These are phyloP conservation scores for Terana coerulea DNA, from an alignment of 768 basidiomycete genomes.

Conservation along the genomic window DNA sequence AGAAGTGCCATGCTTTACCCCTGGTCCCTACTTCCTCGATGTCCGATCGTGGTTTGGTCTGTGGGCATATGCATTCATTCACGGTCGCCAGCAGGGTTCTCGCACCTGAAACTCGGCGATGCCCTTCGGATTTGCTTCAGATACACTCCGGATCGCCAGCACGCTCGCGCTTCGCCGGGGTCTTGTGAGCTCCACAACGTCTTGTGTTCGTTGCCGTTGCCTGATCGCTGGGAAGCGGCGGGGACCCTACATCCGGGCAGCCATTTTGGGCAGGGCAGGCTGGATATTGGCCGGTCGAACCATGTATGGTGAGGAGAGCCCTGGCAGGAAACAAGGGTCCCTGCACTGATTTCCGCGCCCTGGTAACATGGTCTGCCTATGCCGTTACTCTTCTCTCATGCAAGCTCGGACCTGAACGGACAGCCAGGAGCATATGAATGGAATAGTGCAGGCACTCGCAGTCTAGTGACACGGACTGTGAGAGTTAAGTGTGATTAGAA, in stretches of 20 bases:
- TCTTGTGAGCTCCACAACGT: slow-evolving; percentile 1
- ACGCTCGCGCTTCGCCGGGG: background rate
- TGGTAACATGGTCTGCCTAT: background rate
- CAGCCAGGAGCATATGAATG: too few relatives aligned
- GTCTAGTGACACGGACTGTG: too few relatives aligned
- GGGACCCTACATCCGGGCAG: too few relatives aligned
- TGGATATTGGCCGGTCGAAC: background rate
- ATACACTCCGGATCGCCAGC: background rate
- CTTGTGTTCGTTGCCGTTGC: background rate
- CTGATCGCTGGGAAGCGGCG: background rate
- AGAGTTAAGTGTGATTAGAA: too few relatives aligned
- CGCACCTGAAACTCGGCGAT: background rate
- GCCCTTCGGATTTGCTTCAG: background rate
- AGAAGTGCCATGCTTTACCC: background rate
- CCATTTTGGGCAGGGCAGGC: background rate
- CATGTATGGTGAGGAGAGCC: too few relatives aligned
- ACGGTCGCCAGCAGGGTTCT: background rate
- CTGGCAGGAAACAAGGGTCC: too few relatives aligned
- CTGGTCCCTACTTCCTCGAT: background rate
- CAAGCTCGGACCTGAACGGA: background rate
- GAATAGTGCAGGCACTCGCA: too few relatives aligned
- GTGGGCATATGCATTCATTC: background rate
- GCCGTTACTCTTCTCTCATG: background rate
- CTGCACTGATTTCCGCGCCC: background rate
- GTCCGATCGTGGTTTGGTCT: background rate